Evolutionary conservation across 331 rosid genomes (phyloP).

Genomic region (Telfairia occidentalis): DNA sequence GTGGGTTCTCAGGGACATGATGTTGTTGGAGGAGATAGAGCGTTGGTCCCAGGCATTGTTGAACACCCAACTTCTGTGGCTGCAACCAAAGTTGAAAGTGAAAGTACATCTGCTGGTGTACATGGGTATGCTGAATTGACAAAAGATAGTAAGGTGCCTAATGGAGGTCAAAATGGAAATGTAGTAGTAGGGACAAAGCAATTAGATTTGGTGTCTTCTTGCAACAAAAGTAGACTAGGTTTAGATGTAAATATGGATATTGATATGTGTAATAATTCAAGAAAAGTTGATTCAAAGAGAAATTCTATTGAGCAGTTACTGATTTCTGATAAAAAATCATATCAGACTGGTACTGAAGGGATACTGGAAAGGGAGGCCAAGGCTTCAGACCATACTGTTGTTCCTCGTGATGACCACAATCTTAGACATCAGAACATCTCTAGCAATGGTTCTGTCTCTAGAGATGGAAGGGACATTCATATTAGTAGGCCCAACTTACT

Average conservation of each 20-base stretch:
- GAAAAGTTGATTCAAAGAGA: conserved; percentile 39
- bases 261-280: conserved; percentile 37
- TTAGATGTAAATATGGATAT: conserved; percentile 82
- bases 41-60: conserved; percentile 23
- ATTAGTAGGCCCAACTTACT: conserved; percentile 27
- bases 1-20: conserved; percentile 34
- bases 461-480: conserved; percentile 30
- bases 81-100: conserved; percentile 31
- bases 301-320: conserved; percentile 29
- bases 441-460: conserved; percentile 22
- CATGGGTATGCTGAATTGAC: conserved; percentile 47
- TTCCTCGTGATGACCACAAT: conserved; percentile 22
- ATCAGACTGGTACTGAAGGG: conserved; percentile 29
- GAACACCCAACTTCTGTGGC: conserved; percentile 35
- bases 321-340: conserved; percentile 32
- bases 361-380: conserved; percentile 30
- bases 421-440: conserved; percentile 35
- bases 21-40: conserved; percentile 31
- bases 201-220: conserved; percentile 51
- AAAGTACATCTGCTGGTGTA: conserved; percentile 40
- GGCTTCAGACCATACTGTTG: conserved; percentile 26
- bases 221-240: conserved; percentile 54
- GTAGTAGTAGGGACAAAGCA: conserved; percentile 38
- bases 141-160: conserved; percentile 38
- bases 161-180: conserved; percentile 55